Base-by-base conservation (phyloP, 2,329 filamentous ascomycete species). In the Ophiostoma sp. region DNA sequence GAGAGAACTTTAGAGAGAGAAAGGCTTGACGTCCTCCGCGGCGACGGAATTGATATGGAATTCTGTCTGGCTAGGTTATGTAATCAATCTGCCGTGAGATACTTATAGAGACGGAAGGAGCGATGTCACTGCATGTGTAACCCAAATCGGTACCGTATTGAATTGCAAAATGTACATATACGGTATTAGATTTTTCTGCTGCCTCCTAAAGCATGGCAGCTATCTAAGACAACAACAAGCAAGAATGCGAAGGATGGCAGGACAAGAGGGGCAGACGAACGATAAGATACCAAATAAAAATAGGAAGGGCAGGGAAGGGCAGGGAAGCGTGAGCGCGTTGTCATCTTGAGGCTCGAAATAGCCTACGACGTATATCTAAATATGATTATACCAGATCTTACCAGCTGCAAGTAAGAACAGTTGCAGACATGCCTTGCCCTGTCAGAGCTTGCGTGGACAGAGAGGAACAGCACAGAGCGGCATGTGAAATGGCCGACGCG, bases 301-400 rank as follows among this genome's bases (percentile, higher is more conserved):
- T 23, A 57, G 23, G 27, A 8, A 13, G 44, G 20, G 20, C 44
- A 48, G 17, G 44, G 17, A 4, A 57, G 52, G 10, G 10, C 52
- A 13, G 39, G 15, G 17, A 57, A 27, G 52, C 17, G 44, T 48
- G 17, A 20, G 52, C 52, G 27, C 11, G 10, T 57, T 57, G 57
- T 62, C 57, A 62, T 27, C 57, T 31, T 62, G 57, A 62, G 27
- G 27, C 57, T 62, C 27, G 39, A 41, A 41, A 41, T 41, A 41
- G 11, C 13, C 39, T 41, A 15, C 11, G 27, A 3, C 27, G 27
- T 31, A 31, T 3, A 31, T 31, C 27, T 31, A 31, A 31, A 31
- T 31, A 15, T 6, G 27, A 31, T 20, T 23, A 54, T 54, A 20
- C 27, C 48, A 27, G n/a, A 23, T 54, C 48, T n/a, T 54, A 23